Conservation (phyloP, 2,329 filamentous ascomycete species). For the Ophiostoma quercus region DNA sequence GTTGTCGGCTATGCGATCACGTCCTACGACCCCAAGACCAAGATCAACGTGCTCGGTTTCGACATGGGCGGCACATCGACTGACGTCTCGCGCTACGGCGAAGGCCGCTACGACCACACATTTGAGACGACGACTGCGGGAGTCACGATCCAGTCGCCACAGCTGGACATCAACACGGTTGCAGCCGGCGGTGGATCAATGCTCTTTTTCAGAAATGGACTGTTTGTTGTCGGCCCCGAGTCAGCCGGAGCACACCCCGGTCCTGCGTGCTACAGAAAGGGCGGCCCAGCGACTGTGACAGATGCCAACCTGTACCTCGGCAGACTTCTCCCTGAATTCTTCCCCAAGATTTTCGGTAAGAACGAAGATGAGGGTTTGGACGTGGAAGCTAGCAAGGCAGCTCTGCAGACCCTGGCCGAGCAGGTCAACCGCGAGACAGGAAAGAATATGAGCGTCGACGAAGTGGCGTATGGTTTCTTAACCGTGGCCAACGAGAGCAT, state of each 20-base stretch:
- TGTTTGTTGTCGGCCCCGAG: slow-evolving; percentile 87
- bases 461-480: slow-evolving; percentile 84
- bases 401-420: slow-evolving; percentile 69
- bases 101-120: slow-evolving; percentile 83
- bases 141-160: slow-evolving; percentile 88
- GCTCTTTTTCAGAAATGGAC: slow-evolving; percentile 80
- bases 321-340: slow-evolving; percentile 80
- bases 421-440: slow-evolving; percentile 73
- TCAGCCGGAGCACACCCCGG: slow-evolving; percentile 85
- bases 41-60: slow-evolving; percentile 84
- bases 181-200: slow-evolving; percentile 82
- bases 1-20: slow-evolving; percentile 91
- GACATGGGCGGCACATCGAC: slow-evolving; percentile 95
- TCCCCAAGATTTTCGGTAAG: slow-evolving; percentile 90
- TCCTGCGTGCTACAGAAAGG: slow-evolving; percentile 85
- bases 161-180: slow-evolving; percentile 92
- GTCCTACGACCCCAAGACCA: slow-evolving; percentile 77
- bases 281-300: slow-evolving; percentile 84
- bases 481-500: slow-evolving; percentile 89
- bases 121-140: slow-evolving; percentile 75
- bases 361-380: slow-evolving; percentile 80
- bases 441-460: slow-evolving; percentile 68
- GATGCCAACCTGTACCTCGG: slow-evolving; percentile 86
- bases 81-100: slow-evolving; percentile 81
- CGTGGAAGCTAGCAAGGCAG: slow-evolving; percentile 64